A percentile compares a stretch with the other conserved stretches of the same genome.
These are phyloP conservation scores for Verticillium tricorpus DNA, from an alignment of 2,329 filamentous ascomycete genomes.

Conservation along the genomic window DNA sequence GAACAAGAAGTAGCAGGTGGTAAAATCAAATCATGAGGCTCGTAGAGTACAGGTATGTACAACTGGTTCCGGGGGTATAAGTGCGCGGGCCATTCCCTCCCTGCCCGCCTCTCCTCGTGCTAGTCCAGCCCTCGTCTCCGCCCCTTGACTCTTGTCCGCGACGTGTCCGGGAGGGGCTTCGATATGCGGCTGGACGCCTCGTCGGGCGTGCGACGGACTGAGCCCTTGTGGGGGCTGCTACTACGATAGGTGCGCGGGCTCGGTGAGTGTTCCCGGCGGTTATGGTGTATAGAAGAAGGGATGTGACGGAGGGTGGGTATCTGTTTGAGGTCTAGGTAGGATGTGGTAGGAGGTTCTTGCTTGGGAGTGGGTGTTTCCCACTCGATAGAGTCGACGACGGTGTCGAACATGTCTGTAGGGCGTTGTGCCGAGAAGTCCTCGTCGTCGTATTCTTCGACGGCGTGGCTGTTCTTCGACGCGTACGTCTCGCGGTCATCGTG, in stretches of 20 bases:
- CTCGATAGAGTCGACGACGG: slow-evolving; percentile 24
- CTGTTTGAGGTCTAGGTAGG: slow-evolving; percentile 12
- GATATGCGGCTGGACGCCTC: slow-evolving; percentile 42
- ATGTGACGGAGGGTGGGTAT: slow-evolving; percentile 18
- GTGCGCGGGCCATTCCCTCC: neutral
- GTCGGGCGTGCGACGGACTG: slow-evolving; percentile 41
- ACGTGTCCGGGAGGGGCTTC: slow-evolving; percentile 37
- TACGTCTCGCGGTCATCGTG: slow-evolving; percentile 17
- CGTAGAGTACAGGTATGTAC: neutral
- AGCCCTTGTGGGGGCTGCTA: slow-evolving; percentile 24
- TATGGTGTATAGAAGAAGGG: neutral
- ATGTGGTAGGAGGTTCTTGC: slow-evolving; percentile 19
- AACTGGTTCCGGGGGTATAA: neutral
- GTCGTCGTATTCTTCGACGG: slow-evolving; percentile 19
- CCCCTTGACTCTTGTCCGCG: slow-evolving; percentile 34
- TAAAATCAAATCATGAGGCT: neutral
- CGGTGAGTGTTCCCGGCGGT: neutral
- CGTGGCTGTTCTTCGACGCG: slow-evolving; percentile 17
- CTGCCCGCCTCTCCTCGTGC: slow-evolving; percentile 21
- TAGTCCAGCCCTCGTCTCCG: slow-evolving; percentile 36
- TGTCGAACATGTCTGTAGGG: slow-evolving; percentile 27
- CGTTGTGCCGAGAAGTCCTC: slow-evolving; percentile 34
- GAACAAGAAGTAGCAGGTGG: neutral
- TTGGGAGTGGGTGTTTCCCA: slow-evolving; percentile 41
- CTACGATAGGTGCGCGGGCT: slow-evolving; percentile 19